Evolutionary conservation across 768 basidiomycete genomes (phyloP), one percentile per base, ranked within the genome.

Genomic region (Kwoniella botswanensis): DNA sequence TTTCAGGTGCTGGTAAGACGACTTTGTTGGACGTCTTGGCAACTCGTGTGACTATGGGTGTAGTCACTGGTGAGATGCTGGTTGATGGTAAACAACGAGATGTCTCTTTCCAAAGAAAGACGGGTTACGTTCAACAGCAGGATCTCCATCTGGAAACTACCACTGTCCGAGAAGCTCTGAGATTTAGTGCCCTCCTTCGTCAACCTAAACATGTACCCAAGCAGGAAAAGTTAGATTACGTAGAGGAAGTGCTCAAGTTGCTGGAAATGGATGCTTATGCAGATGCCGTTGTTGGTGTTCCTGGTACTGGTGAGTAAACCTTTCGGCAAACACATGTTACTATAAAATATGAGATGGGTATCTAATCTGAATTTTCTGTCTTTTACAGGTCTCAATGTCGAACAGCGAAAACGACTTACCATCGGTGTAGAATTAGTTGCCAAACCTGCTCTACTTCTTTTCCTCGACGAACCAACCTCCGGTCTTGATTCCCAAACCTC

Each of bases 401-500:
- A 73, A 56, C 69, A 73, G 44, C 65, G 71, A 5, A 74, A 75
- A 71, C 83, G 68, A 73, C 52, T 78, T 50, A 74, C 79, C 24
- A 79, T 80, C 80, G 86, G 83, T 62, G 85, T 86, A 61, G 86
- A 86, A 71, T 75, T 83, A 50, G 83, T 83, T 21, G 80, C 79
- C 55, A 85, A 85, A 71, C 85, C 85, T 22, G 81, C 79, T 26
- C 80, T 86, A 9, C 75, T 86, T 61, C 78, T 86, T 35, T 86
- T 86, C 81, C 79, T 85, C 70, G 90, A 89, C 73, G 86, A 86
- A 63, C 84, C 84, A 11, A 85, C 84, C 26, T 85, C 84, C 26
- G 84, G 85, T 72, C 79, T 86, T 13, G 92, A 93, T 80, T 93
- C 92, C 2, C 92, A 93, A 82, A 91, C 90, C 65, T 92, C 93